These are phyloP conservation scores for Sesbania bispinosa DNA, from an alignment of 306 rosid species.

Conservation along the genomic window DNA sequence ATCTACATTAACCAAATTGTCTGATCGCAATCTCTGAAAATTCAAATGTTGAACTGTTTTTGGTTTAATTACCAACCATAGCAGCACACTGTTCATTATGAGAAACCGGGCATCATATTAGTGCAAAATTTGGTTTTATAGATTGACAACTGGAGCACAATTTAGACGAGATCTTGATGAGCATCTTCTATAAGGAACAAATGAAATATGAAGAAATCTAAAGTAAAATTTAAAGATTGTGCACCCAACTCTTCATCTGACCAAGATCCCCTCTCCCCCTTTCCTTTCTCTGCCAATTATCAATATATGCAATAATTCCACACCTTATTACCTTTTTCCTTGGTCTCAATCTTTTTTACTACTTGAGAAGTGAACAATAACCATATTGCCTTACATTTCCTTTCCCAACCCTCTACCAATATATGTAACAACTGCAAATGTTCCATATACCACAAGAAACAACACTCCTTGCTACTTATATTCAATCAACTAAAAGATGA, in stretches of 20 bases:
- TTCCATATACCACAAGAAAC: background rate
- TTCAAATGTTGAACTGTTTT: too few species aligned
- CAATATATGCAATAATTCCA: background rate
- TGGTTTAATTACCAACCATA: background rate
- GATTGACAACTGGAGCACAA: background rate
- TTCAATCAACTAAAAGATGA: background rate
- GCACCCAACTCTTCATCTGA: constrained; percentile 1
- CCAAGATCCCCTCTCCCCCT: background rate
- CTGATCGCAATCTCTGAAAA: background rate
- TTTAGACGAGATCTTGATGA: background rate
- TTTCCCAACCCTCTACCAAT: background rate
- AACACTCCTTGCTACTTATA: background rate
- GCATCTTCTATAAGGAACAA: constrained; percentile 4
- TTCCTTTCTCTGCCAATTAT: constrained; percentile 17
- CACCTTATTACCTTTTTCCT: background rate
- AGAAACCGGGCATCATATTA: background rate
- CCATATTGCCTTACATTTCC: background rate
- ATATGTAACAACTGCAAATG: background rate
- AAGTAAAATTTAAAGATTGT: background rate
- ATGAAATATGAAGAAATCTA: background rate
- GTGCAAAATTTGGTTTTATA: background rate
- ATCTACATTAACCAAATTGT: constrained; percentile 8
- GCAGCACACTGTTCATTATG: background rate
- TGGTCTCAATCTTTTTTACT: background rate
- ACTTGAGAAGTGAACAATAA: background rate